Evolutionary conservation across 1,139 yeast species (phyloP).

Genomic region (Diutina neorugosa): DNA sequence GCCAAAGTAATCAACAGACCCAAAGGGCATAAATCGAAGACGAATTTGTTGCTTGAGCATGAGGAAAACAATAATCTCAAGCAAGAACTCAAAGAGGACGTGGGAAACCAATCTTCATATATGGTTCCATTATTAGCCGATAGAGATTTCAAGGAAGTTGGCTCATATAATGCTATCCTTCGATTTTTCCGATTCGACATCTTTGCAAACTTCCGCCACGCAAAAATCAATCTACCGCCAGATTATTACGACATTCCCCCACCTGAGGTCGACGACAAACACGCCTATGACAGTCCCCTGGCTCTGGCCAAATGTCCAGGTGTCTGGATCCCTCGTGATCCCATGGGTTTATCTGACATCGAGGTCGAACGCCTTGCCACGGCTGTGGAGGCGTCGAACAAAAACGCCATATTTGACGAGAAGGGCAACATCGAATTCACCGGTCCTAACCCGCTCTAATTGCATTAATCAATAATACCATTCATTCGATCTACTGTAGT

Average conservation of each 20-base stretch:
- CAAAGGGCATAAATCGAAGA: conserved; percentile 7
- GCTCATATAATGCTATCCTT: conserved; percentile 21
- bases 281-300: conserved; percentile 61
- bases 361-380: conserved; percentile 41
- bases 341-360: conserved; percentile 59
- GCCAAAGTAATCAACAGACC: conserved; percentile 18
- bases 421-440: conserved; percentile 42
- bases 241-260: conserved; percentile 21
- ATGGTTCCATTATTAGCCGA: conserved; percentile 43
- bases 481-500: neutral
- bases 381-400: conserved; percentile 47
- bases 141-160: conserved; percentile 26
- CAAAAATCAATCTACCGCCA: conserved; percentile 15
- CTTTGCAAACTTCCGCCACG: conserved; percentile 43
- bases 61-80: conserved; percentile 11
- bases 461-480: neutral
- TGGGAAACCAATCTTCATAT: conserved; percentile 8
- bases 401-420: conserved; percentile 50
- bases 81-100: conserved; percentile 11
- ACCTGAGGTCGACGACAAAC: conserved; percentile 18
- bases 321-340: conserved; percentile 84
- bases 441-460: conserved; percentile 16
- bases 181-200: conserved; percentile 57
- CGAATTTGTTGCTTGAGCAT: conserved; percentile 7
- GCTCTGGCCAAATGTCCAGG: conserved; percentile 53